phyloP scores from a whole-genome alignment of 2,329 filamentous ascomycete genomes.

The Madurella mycetomatis region DNA sequence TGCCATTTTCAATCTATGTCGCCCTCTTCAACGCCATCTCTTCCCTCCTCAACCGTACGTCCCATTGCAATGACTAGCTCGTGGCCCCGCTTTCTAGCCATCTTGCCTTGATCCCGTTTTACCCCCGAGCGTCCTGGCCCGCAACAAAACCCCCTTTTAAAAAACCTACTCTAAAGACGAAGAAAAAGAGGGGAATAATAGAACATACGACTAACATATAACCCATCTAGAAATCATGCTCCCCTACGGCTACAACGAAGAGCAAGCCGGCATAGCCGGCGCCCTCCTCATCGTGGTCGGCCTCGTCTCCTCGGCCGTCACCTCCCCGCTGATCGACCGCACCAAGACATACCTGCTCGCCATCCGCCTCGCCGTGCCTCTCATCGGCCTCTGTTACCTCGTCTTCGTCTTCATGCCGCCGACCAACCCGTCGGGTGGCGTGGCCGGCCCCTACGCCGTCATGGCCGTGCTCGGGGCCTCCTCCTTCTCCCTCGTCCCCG shows the following conservation, averaged over 20 bases:
- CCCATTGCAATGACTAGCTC: too few relatives aligned
- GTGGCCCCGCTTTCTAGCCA: too few relatives aligned
- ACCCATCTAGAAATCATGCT: slow-evolving; percentile 59
- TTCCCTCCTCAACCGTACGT: slow-evolving; percentile 67
- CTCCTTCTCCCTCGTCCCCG: slow-evolving; percentile 74
- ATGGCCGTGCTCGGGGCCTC: slow-evolving; percentile 73
- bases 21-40: slow-evolving; percentile 92
- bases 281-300: slow-evolving; percentile 87
- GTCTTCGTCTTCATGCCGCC: slow-evolving; percentile 75
- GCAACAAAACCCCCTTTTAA: too few relatives aligned
- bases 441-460: slow-evolving; percentile 70
- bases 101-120: too few relatives aligned
- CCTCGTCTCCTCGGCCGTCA: slow-evolving; percentile 69
- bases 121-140: too few relatives aligned
- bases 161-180: too few relatives aligned
- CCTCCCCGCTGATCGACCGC: slow-evolving; percentile 77
- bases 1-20: slow-evolving; percentile 81
- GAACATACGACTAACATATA: too few relatives aligned
- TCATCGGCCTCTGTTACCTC: slow-evolving; percentile 71
- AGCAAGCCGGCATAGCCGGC: slow-evolving; percentile 83
- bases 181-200: too few relatives aligned
- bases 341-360: slow-evolving; percentile 73
- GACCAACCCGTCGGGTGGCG: slow-evolving; percentile 37
- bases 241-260: slow-evolving; percentile 80
- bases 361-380: slow-evolving; percentile 69